Percentiles rank a stretch among this genome's conserved stretches.
Evolutionary conservation across 441 rosid species (phyloP).

Genomic region (Pelargonium citronellum): DNA sequence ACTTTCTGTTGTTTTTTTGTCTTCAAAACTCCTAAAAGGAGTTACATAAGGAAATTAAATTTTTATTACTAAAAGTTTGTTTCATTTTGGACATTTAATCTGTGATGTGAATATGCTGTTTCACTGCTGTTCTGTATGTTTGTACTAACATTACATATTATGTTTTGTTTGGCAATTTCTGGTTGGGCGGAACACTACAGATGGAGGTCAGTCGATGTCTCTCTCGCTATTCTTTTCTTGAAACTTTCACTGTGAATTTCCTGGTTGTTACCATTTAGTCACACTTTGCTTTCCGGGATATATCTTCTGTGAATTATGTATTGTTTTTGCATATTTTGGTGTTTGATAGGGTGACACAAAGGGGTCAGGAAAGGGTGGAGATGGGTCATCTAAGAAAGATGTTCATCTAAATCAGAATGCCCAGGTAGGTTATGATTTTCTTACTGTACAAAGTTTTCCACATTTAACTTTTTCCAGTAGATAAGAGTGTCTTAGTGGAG

Average conservation of each 20-base stretch:
- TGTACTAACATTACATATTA: slow-evolving; percentile 24
- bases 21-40: background rate
- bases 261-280: no score
- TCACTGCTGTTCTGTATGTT: background rate
- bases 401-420: slow-evolving; percentile 45
- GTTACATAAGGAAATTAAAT: background rate
- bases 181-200: slow-evolving; percentile 36
- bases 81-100: background rate
- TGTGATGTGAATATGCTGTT: background rate
- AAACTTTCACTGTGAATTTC: background rate
- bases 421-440: slow-evolving; percentile 41
- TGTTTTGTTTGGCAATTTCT: slow-evolving; percentile 13
- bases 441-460: background rate
- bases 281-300: no score
- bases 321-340: slow-evolving; percentile 6
- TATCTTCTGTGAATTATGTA: no score
- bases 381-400: slow-evolving; percentile 56
- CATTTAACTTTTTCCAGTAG: background rate
- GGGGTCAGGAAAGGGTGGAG: slow-evolving; percentile 72
- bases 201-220: slow-evolving; percentile 64
- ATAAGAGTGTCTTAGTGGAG: background rate
- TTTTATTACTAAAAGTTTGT: background rate
- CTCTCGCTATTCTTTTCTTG: background rate
- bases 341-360: slow-evolving; percentile 62
- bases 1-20: background rate